Evolutionary conservation across 2,329 filamentous ascomycete genomes (phyloP), one percentile per base, ranked within the genome.

Genomic region (Pseudogymnoascus sp.): DNA sequence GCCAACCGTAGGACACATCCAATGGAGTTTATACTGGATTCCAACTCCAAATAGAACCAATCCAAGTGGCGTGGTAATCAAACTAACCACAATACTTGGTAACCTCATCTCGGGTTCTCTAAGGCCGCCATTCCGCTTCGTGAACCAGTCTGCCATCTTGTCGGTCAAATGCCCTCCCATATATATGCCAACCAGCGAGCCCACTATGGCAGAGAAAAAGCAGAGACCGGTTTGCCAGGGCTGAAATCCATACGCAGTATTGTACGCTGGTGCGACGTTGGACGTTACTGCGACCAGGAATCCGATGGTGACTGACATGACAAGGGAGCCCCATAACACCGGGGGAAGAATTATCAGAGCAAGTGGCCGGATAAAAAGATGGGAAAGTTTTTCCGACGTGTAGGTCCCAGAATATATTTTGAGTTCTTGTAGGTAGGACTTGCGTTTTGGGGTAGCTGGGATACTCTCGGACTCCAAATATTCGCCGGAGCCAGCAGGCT

Each of bases 101-200:
- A 86, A 71, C n/a, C 84, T 76, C 82, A 86, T 85, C 69, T 85
- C 82, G 0, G 84, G 81, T 60, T 84, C 79, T n/a, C 83, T 76
- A 18, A 86, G 76, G 4, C 84, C 84, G 3, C 78, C 76, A 67
- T 85, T 86, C 28, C 76, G 75, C 61, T 72, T 74, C 0, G 84
- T 85, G 21, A 81, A 74, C 62, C 80, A 66, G 50, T 68, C 68
- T 7, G 65, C 66, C 7, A 64, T 61, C 25, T 25, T 61, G 23
- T 69, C 67, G 23, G 65, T 64, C 18, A 68, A 23, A 6, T 64
- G 23, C 11, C 67, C 67, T 25, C 67, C 67, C 28, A 28, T 36
- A n/a, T 63, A 65, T 23, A 68, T 65, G 2, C 66, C 67, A 23
- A 68, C 63, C 1, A 66, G 42, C 2, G 67, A 62, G 4, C 67